Conservation (phyloP, 257 asterid genomes). For the Scutellaria barbata region DNA sequence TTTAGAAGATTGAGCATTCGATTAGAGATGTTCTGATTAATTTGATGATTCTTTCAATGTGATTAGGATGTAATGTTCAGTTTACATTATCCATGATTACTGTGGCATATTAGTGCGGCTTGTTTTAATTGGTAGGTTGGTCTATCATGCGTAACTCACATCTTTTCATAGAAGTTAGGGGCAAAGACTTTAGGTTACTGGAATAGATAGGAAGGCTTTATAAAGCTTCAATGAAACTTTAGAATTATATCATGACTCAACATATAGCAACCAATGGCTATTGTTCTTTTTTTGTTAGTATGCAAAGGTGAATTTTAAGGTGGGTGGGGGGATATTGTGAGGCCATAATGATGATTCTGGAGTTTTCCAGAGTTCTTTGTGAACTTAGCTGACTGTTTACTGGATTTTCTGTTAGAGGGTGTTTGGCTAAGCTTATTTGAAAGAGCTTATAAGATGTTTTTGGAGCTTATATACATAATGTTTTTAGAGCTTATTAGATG, state of each 20-base stretch:
- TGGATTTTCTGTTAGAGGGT: not conserved
- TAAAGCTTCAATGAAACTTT: not conserved
- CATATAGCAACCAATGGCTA: not conserved
- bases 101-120: not conserved
- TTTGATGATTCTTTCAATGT: slow-evolving; percentile 1
- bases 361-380: not conserved
- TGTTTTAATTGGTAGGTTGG: not conserved
- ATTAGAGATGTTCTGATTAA: not conserved
- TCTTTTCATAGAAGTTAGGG: not conserved
- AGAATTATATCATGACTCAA: not conserved
- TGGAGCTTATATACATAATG: too few species aligned
- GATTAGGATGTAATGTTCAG: slow-evolving; percentile 1
- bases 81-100: not conserved
- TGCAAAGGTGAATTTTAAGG: not conserved
- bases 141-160: not conserved
- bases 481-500: too few species aligned
- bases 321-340: not conserved
- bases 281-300: not conserved
- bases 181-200: not conserved
- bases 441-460: too few species aligned
- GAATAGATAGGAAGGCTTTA: not conserved
- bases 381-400: not conserved
- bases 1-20: slow-evolving; percentile 12
- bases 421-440: too few species aligned
- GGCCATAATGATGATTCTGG: not conserved